Evolutionary conservation across 495 filamentous ascomycete species (phyloP), one percentile per base, ranked within the genome.

Genomic region (Annulohypoxylon moriforme): DNA sequence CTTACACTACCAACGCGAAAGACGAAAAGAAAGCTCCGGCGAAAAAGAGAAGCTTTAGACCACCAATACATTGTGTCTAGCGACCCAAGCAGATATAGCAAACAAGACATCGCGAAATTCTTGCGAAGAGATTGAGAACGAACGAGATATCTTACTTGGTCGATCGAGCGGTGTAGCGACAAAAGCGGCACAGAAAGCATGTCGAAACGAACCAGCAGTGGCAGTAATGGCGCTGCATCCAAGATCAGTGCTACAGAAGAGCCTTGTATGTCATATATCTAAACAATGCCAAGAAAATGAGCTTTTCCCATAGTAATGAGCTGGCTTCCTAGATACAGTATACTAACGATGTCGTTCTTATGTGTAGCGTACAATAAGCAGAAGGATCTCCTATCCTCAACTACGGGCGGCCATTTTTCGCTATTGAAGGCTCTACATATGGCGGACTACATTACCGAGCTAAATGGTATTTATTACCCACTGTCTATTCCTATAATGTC

Each of bases 401-500:
- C 93, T 50, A 86, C 88, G 31, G 93, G 24, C 9, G 46, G 93
- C 22, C 94, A 97, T 76, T 88, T 88, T 77, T 85, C 84, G 24
- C 79, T 88, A 67, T 76, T 88, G 64, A 93, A 91, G 78, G 93
- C 94, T 64, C 85, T 98, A 67, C 96, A 99, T 77, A 88, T 98
- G 64, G 96, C 96, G 16, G 96, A 99, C 82, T 84, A 96, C 44
- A 97, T 99, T 73, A 99, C 96, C 25, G 94, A 96, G 76, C 81
- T 98, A 47, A 99, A 99, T 80, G 94, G 94, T 97, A 85, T 34
- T 75, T 38, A 16, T n/a, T 25, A 31, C 59, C 40, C 96, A 83
- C n/a, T 72, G 20, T 27, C 13, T 33, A 27, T 56, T 36, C 34
- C 38, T 25, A 14, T 31, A 33, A 8, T 7, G 27, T 24, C 1